Conservation (phyloP, 192 early-diverging fungal species). For the Backusella liffmaniae region DNA sequence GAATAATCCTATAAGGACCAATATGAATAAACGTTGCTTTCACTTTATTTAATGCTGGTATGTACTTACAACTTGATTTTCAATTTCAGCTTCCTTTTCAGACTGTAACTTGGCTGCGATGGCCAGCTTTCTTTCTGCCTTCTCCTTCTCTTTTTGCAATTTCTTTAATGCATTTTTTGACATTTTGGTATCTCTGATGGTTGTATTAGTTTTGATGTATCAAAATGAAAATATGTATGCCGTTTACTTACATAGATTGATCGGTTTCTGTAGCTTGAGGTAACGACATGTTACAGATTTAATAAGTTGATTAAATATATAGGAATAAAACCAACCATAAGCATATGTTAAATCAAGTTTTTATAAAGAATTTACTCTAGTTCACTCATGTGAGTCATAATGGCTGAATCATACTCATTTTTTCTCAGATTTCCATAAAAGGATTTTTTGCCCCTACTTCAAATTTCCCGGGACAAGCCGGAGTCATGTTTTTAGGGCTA, state of each 20-base stretch:
- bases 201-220: not conserved
- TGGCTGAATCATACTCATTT: constrained; percentile 1
- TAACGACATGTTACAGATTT: not conserved
- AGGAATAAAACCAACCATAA: not conserved
- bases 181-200: constrained; percentile 83
- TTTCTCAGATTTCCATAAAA: not conserved
- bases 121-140: constrained; percentile 67
- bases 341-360: not conserved
- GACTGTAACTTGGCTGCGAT: constrained; percentile 66
- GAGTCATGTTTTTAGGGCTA: no score
- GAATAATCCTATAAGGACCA: constrained; percentile 66
- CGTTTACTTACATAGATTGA: not conserved
- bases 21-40: not conserved
- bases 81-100: constrained; percentile 64
- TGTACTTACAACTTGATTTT: constrained; percentile 40
- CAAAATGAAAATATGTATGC: not conserved
- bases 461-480: no score
- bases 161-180: constrained; percentile 94
- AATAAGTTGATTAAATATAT: not conserved
- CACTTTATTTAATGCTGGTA: not conserved
- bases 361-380: not conserved
- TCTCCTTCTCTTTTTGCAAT: constrained; percentile 86
- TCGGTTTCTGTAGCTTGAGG: not conserved
- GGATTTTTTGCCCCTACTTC: not conserved
- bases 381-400: not conserved